Conservation (phyloP, 192 early-diverging fungal genomes). For the Diversispora epigaea region DNA sequence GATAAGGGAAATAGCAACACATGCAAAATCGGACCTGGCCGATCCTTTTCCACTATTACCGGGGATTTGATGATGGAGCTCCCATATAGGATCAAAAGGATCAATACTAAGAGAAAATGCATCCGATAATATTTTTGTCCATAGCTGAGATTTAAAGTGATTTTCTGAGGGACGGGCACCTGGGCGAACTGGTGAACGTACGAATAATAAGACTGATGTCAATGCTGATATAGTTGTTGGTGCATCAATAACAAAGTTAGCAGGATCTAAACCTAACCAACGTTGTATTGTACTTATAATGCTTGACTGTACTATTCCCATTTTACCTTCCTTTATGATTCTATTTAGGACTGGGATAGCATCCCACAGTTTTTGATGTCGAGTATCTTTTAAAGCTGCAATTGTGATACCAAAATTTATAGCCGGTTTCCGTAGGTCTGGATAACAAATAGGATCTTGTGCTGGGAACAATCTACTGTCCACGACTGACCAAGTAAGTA, state of each 20-base stretch:
- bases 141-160: conserved; percentile 7
- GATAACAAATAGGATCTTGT: conserved; percentile 2
- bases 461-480: conserved; percentile 12
- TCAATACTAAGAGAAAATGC: conserved; percentile 5
- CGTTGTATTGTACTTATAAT: neutral
- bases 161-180: conserved; percentile 3
- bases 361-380: neutral
- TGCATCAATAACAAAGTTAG: conserved; percentile 11
- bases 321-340: neutral
- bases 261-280: conserved; percentile 3
- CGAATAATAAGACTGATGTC: neutral
- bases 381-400: neutral
- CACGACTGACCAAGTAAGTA: conserved; percentile 1
- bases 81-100: conserved; percentile 13
- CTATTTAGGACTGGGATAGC: conserved; percentile 1
- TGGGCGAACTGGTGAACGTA: neutral
- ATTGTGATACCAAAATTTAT: neutral
- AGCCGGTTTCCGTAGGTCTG: neutral
- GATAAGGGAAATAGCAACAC: neutral
- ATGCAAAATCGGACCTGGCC: conserved; percentile 12
- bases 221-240: conserved; percentile 7
- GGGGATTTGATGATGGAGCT: neutral
- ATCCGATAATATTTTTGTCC: conserved; percentile 19
- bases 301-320: neutral
- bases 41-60: conserved; percentile 13